Evolutionary conservation across 306 rosid species (phyloP), one percentile per base, ranked within the genome.

Genomic region (Casuarina cunninghamiana): DNA sequence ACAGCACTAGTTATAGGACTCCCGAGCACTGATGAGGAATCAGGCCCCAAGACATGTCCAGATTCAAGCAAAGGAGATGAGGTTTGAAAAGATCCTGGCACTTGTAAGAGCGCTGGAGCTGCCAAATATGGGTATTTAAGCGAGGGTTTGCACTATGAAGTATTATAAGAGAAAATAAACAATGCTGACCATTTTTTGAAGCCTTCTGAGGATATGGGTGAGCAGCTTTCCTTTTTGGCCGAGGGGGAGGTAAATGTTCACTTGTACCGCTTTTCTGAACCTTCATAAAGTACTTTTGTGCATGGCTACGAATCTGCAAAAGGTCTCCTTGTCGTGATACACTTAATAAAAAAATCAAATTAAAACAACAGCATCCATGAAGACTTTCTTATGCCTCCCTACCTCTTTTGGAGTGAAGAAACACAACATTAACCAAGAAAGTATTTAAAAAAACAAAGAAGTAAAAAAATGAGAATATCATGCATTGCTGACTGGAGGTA

Each of bases 141-240:
- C 72, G 35, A 41, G 77, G 3, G 43, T 60, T 46, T 55, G 61
- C 53, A 75, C 61, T 21, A 44, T 65, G 84, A 13, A 48, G 58
- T 5, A 21, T 41, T 26, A 38, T 21, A 67, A 66, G 35, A 65
- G 71, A 4, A 58, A 66, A 66, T 5, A 45, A 82, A 54, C 50
- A n/a, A 41, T 70, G 68, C 66, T 26, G 12, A 91, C 97, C 93
- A 75, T 78, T 91, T 91, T 92, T 92, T 35, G 97, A 84, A 73
- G 98, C 98, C 83, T 95, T 95, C 82, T 95, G 97, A 57, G 98
- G 98, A 84, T 95, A 95, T 58, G 98, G 98, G 85, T 92, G 97
- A 75, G 97, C 80, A 63, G 98, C 97, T 83, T 95, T 95, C 87
- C 97, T 84, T 75, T 95, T 95, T 17, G 98, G 98, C 69, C 98